A percentile compares a stretch with the other conserved stretches of the same genome.
Conservation (phyloP, 192 early-diverging fungal genomes). For the Coemansia umbellata region DNA sequence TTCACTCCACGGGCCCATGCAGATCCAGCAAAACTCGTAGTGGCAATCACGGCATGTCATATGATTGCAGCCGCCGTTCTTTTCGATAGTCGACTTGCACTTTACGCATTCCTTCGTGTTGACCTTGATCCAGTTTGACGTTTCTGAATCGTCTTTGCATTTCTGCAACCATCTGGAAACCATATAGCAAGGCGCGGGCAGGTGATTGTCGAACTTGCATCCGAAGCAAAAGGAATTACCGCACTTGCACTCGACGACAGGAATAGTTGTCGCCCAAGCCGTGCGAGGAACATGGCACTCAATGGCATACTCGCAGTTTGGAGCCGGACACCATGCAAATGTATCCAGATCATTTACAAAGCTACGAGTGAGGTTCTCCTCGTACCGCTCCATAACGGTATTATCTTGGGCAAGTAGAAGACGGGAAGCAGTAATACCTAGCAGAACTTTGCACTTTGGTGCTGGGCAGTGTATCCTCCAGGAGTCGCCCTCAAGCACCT, state of each 20-base stretch:
- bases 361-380: constrained; percentile 65
- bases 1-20: constrained; percentile 94
- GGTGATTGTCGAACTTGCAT: constrained; percentile 78
- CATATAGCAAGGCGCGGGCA: constrained; percentile 81
- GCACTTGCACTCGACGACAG: constrained; percentile 82
- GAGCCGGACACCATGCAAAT: constrained; percentile 91
- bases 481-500: constrained; percentile 85
- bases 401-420: constrained; percentile 55
- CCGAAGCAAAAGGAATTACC: constrained; percentile 88
- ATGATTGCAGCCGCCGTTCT: constrained; percentile 99
- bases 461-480: constrained; percentile 83
- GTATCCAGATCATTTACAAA: constrained; percentile 87
- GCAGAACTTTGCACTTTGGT: constrained; percentile 69
- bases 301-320: constrained; percentile 91
- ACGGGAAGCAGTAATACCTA: constrained; percentile 80
- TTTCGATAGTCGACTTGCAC: constrained; percentile 95
- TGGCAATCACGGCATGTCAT: constrained; percentile 99
- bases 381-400: constrained; percentile 58
- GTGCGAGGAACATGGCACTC: constrained; percentile 79
- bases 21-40: constrained; percentile 99
- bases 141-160: constrained; percentile 97
- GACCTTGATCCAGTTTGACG: constrained; percentile 94
- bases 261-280: constrained; percentile 68
- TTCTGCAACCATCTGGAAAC: constrained; percentile 89
- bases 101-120: constrained; percentile 95